Percentiles rank a stretch among this genome's conserved stretches.
Evolutionary conservation across 2,329 filamentous ascomycete genomes (phyloP).

Genomic region (Trichoderma simmonsii): DNA sequence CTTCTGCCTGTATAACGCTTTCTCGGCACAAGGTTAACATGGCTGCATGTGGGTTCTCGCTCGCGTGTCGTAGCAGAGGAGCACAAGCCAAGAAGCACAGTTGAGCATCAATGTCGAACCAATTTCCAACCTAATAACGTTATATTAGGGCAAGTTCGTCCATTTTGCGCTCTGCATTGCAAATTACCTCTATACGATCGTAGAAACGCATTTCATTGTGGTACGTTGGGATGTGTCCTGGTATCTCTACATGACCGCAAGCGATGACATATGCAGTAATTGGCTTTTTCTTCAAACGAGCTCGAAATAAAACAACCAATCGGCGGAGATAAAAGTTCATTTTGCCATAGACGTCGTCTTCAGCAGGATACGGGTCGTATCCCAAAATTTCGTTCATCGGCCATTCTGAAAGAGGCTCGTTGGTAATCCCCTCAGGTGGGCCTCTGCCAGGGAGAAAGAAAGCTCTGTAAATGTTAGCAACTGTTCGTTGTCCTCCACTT

Average conservation of each 20-base stretch:
- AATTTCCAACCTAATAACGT: conserved; percentile 20
- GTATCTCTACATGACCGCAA: background rate
- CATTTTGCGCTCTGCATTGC: background rate
- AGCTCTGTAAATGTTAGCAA: conserved; percentile 19
- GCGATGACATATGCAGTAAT: background rate
- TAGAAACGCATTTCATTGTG: fast-evolving
- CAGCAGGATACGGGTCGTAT: conserved; percentile 16
- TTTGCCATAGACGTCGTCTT: conserved; percentile 30
- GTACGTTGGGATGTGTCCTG: background rate
- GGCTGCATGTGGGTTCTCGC: conserved; percentile 28
- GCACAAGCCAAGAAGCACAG: conserved; percentile 6
- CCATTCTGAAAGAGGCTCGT: conserved; percentile 30
- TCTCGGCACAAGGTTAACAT: conserved; percentile 23
- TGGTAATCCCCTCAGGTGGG: conserved; percentile 14
- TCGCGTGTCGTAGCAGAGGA: conserved; percentile 24
- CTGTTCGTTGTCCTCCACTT: background rate
- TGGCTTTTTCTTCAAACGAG: background rate
- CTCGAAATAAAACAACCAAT: conserved; percentile 25
- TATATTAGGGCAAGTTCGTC: background rate
- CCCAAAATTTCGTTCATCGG: conserved; percentile 27
- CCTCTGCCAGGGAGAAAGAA: conserved; percentile 9
- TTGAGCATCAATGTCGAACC: conserved; percentile 22
- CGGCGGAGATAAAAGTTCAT: conserved; percentile 29
- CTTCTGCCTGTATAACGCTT: conserved; percentile 6
- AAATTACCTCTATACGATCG: conserved; percentile 12